Evolutionary conservation across 352 stramenopile genomes (phyloP).

Genomic region (Stramenopiles sp.): DNA sequence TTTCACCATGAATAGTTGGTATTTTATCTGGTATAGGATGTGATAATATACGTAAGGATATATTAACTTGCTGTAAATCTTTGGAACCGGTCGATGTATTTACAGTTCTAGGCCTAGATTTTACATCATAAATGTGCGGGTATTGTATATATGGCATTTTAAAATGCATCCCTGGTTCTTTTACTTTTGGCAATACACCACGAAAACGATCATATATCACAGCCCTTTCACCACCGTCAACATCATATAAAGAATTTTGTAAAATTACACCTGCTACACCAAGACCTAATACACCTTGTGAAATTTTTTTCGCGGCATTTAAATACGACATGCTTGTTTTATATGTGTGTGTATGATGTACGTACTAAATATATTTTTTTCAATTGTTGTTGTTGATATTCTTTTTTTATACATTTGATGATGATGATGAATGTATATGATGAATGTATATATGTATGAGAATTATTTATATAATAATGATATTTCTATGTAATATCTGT

Average conservation of each 20-base stretch:
- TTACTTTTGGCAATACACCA: slow-evolving; percentile 80
- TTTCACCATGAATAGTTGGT: slow-evolving; percentile 84
- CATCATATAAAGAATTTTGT: slow-evolving; percentile 18
- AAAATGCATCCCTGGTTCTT: slow-evolving; percentile 95
- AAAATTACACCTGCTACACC: not conserved
- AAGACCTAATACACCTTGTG: not conserved
- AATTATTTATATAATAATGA: too few species aligned
- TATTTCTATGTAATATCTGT: too few species aligned
- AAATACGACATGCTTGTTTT: slow-evolving; percentile 9
- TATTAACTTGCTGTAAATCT: slow-evolving; percentile 99
- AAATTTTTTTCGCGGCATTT: not conserved
- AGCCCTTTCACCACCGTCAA: slow-evolving; percentile 90
- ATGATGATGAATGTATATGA: too few species aligned
- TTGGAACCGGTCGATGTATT: slow-evolving; percentile 88
- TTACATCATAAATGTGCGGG: slow-evolving; percentile 93
- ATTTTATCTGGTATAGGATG: slow-evolving; percentile 78
- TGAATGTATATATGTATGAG: too few species aligned
- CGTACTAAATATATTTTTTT: too few species aligned
- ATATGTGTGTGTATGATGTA: too few species aligned
- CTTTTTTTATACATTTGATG: too few species aligned
- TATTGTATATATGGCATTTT: slow-evolving; percentile 92
- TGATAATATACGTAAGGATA: slow-evolving; percentile 87
- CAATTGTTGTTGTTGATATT: too few species aligned
- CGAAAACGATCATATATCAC: slow-evolving; percentile 98
- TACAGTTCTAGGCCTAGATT: slow-evolving; percentile 88